Evolutionary conservation across 257 asterid genomes (phyloP).

Genomic region (Orobanche coerulescens): DNA sequence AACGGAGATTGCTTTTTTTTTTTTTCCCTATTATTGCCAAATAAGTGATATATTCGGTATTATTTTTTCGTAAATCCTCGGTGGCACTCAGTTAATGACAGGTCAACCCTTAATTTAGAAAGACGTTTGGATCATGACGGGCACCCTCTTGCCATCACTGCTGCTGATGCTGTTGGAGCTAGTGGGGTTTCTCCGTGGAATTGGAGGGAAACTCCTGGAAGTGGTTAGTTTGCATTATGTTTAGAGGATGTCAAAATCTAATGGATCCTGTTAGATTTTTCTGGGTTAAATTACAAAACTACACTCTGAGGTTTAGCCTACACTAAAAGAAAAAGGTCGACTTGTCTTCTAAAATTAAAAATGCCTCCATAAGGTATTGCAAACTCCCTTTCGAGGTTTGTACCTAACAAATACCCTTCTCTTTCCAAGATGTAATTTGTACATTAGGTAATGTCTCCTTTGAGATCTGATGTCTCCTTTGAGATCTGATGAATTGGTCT

Average conservation of each 20-base stretch:
- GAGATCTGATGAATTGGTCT: no score
- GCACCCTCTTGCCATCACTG: conserved; percentile 79
- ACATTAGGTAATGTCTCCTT: no score
- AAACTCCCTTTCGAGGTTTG: not conserved
- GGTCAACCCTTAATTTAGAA: conserved; percentile 66
- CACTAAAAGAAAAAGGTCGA: not conserved
- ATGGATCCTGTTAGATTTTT: not conserved
- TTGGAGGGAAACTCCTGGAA: conserved; percentile 86
- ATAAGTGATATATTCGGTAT: no score
- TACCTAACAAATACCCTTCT: not conserved
- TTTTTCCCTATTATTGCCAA: no score
- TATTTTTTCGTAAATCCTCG: conserved; percentile 10
- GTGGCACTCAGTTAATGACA: conserved; percentile 52
- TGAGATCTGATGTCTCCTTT: no score
- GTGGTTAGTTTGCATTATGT: conserved; percentile 38
- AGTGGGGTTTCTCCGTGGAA: conserved; percentile 90
- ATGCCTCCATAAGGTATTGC: not conserved
- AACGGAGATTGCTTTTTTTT: not conserved
- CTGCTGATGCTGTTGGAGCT: conserved; percentile 77
- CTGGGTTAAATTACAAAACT: not conserved
- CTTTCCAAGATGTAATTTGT: not conserved
- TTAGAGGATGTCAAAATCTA: not conserved
- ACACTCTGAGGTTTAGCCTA: not conserved
- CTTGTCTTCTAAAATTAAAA: not conserved
- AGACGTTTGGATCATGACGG: conserved; percentile 77